Conservation (phyloP, 1,284 basidiomycete genomes). For the Rhodofomes roseus region DNA sequence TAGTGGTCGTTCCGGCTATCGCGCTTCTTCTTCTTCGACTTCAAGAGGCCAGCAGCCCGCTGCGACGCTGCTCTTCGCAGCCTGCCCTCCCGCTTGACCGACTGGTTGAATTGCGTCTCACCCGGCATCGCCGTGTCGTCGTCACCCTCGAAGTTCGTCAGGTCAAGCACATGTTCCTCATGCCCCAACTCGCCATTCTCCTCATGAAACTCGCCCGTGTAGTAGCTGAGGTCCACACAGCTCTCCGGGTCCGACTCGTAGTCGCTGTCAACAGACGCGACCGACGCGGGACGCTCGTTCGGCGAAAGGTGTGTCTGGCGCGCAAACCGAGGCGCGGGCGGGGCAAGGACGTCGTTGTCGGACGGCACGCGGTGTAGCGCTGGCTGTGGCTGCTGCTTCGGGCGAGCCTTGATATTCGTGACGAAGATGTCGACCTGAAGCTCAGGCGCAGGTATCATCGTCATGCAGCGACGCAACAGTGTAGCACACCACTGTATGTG, state of each 20-base stretch:
- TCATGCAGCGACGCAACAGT: constrained; percentile 63
- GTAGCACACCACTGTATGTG: constrained; percentile 83
- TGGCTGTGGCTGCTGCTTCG: neutral
- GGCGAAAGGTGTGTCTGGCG: constrained; percentile 4
- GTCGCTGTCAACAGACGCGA: constrained; percentile 29
- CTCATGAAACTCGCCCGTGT: constrained; percentile 33
- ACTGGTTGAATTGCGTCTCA: constrained; percentile 58
- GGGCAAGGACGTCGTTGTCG: constrained; percentile 32
- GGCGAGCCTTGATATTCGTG: constrained; percentile 44
- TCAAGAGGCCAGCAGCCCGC: constrained; percentile 18
- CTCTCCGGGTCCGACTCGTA: constrained; percentile 28
- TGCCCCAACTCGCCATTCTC: constrained; percentile 38
- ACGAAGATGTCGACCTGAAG: constrained; percentile 82
- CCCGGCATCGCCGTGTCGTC: constrained; percentile 61
- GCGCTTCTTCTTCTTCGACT: neutral
- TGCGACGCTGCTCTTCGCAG: constrained; percentile 52
- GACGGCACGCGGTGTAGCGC: neutral
- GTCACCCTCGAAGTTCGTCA: constrained; percentile 83
- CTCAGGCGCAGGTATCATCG: constrained; percentile 52
- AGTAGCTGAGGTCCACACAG: constrained; percentile 47
- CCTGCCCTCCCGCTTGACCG: constrained; percentile 67
- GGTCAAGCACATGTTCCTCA: constrained; percentile 58
- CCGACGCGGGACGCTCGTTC: constrained; percentile 3
- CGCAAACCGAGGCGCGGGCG: constrained; percentile 41
- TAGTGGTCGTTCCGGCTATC: neutral